Base-by-base conservation (phyloP, 2,329 filamentous ascomycete species). In the Neonectria sp. region DNA sequence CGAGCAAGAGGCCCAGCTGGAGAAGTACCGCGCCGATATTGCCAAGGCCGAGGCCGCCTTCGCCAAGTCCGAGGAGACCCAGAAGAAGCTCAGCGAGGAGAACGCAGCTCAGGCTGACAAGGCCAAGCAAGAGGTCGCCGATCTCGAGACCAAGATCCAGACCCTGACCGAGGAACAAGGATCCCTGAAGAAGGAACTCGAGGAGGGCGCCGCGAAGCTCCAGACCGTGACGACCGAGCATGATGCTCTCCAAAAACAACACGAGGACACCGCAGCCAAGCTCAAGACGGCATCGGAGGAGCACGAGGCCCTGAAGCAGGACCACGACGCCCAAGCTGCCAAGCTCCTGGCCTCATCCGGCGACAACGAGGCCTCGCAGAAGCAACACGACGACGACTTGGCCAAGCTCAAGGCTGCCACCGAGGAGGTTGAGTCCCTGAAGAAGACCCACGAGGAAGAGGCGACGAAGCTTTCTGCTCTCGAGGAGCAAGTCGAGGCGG, bases 401-500 rank as follows among this genome's bases (percentile, higher is more conserved):
- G 63, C 67, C 48, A 69, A 70, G 67, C 57, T 78, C 2, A 69
- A 73, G 55, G 65, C 73, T 25, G 68, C 70, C 31, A 66, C 75
- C 9, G 77, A 73, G 15, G 78, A 80, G 62, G 70, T 69, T 8
- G 72, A 75, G 43, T 62, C 73, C 43, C 63, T 78, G n/a, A 76
- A 79, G 73, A 75, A 73, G 58, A 58, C 77, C 53, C 71, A 75
- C 29, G 75, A 77, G 15, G 77, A 82, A 67, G 75, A 78, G 56
- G 62, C 73, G 21, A 61, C 69, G 49, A 75, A 80, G 72, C 65
- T 79, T 37, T 67, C 75, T 15, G 70, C 63, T n/a, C 75, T 81
- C 35, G 71, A 78, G 58, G 74, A 75, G 60, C 69, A 81, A 64
- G 68, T 69, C 6, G 78, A 82, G 60, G 75, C 76, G 55, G 81